Base-by-base conservation (phyloP, 768 basidiomycete genomes). In the Hypholoma fasciculare region DNA sequence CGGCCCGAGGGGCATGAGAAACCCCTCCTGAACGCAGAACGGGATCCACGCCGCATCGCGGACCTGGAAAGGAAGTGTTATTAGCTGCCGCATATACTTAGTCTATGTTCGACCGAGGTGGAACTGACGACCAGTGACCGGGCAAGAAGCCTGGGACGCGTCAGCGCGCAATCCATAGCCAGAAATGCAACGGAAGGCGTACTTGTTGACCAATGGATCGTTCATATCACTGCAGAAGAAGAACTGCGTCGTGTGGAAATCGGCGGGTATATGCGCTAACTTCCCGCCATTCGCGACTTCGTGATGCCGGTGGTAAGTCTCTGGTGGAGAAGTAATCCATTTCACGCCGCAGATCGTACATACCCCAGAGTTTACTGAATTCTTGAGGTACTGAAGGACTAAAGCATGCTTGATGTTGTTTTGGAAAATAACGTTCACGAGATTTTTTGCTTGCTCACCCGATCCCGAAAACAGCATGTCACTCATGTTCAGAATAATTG, bases 181-280 rank as follows among this genome's bases (percentile, higher is more conserved):
- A 34, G 26, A 4, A n/a, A 36, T 23, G n/a, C 23, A 23, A 23
- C 23, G 4, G 20, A 54, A 34, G 26, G 12, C 11, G 66, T 59
- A 78, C 78, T 71, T 61, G n/a, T 64, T 63, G 23, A 77, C 37
- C 71, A 73, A 75, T 5, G 75, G 71, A 57, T 78, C 76, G 9
- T 71, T 64, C 19, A 63, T 58, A 9, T 72, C 74, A 19, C 66
- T 64, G 39, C 77, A 79, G 51, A 78, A 77, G 62, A 76, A 75
- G 60, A 65, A 76, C 9, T 68, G 60, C 6, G 75, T 72, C 16
- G 69, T 55, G 39, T 63, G 63, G 62, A 76, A 76, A 58, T 77
- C 77, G 3, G 63, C 52, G 13, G 63, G 58, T 3, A 67, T 71
- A 57, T 73, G 71, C 13, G 73, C 72, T 37, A 76, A 60, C 12